Evolutionary conservation across 1,284 basidiomycete genomes (phyloP), one percentile per base, ranked within the genome.

Genomic region (Heterobasidion annosum): DNA sequence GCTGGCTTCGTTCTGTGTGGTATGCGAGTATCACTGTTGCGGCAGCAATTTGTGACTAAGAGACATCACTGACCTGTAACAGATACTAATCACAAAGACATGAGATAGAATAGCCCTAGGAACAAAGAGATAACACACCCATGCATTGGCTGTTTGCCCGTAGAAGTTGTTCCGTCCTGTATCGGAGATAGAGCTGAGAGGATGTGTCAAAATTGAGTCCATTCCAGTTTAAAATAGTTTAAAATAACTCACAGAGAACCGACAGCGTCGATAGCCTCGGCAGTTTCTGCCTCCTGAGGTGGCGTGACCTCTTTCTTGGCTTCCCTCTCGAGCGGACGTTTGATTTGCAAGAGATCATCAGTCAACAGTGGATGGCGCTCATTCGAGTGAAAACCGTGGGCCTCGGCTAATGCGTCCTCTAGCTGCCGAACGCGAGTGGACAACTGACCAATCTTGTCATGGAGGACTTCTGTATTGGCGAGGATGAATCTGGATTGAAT

Each of bases 391-490:
- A 68, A 60, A 5, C 71, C 59, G 62, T 84, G 78, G 6, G 78
- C 73, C 52, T 77, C 70, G 3, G 72, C 64, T 10, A 86, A 74
- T 8, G 81, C 82, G 67, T 85, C 83, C 65, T 86, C 83, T 10
- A 86, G 71, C 48, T 79, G 72, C 42, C 82, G 74, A 25, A 85
- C 79, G 48, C 83, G 78, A 58, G 68, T 79, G 16, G 81, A 73
- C 13, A 86, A 70, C 18, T 76, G 65, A 44, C 73, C 75, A 50
- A 85, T 86, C 65, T 84, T 85, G 58, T 83, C 82, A 59, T 86
- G 83, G 13, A 86, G 73, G 10, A 68, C 74, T 65, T 85, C 82
- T 16, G 83, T 85, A 59, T 85, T 85, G 19, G 83, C 83, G 15
- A 84, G 73, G 25, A 85, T 82, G 61, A 85, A 83, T 62, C 82